A percentile compares a stretch with the other conserved stretches of the same genome.
phyloP scores from a whole-genome alignment of 768 basidiomycete species.

The Pleurotus djamor region DNA sequence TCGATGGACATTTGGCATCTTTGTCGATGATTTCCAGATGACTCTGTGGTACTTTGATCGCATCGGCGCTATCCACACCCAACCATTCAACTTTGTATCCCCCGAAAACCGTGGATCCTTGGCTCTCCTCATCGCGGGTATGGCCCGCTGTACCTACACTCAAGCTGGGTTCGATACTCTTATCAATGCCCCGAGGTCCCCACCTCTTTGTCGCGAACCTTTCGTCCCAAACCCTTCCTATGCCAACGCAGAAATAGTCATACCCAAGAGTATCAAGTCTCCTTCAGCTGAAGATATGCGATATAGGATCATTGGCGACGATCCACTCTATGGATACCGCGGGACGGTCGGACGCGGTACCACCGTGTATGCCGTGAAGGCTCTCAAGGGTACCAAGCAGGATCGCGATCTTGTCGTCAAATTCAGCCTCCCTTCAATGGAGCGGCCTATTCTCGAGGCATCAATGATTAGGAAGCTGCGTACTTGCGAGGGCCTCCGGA shows the following conservation, averaged over 20 bases:
- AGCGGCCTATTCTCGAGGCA: not conserved
- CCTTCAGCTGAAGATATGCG: not conserved
- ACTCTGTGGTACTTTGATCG: not conserved
- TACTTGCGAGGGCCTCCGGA: not conserved
- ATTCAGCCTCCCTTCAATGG: not conserved
- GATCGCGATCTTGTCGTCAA: not conserved
- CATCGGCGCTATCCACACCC: not conserved
- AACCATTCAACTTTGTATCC: not conserved
- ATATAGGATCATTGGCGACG: not conserved
- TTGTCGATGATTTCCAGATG: not conserved
- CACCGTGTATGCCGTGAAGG: not conserved
- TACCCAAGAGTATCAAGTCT: not conserved
- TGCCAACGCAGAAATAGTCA: not conserved
- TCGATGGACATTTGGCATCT: not conserved
- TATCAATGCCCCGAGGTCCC: too few species aligned
- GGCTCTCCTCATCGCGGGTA: not conserved
- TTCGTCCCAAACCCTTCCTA: too few species aligned
- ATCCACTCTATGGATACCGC: not conserved
- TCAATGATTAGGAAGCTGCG: not conserved
- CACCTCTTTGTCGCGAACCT: too few species aligned
- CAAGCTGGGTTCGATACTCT: not conserved
- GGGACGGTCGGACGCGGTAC: not conserved
- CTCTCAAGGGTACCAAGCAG: not conserved
- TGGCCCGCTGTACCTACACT: not conserved
- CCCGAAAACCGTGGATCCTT: not conserved